Conservation (phyloP, 1,284 basidiomycete genomes). For the Tilletiopsis washingtonensis region DNA sequence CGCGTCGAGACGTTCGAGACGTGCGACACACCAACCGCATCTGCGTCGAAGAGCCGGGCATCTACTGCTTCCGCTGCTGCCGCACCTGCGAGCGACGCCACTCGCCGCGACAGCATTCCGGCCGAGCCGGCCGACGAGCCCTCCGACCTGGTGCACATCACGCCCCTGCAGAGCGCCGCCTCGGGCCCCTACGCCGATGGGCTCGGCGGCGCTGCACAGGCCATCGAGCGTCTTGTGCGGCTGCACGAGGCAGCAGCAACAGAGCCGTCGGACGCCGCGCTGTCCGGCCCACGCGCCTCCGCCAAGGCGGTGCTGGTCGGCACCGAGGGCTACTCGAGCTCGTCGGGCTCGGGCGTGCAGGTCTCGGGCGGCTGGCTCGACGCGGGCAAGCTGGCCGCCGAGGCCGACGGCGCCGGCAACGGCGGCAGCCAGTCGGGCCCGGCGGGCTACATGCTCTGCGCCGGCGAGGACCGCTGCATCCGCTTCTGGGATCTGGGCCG, state of each 20-base stretch:
- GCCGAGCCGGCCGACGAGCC: not conserved
- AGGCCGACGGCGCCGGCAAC: not conserved
- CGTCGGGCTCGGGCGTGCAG: conserved; percentile 8
- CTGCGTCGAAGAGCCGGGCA: no score
- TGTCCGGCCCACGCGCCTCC: not conserved
- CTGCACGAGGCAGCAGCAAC: conserved; percentile 5
- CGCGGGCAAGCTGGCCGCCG: conserved; percentile 20
- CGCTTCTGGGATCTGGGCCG: conserved; percentile 69
- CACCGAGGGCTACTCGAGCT: conserved; percentile 29
- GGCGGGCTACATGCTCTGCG: conserved; percentile 67
- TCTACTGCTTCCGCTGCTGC: no score
- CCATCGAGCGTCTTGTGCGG: conserved; percentile 28
- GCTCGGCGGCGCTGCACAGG: conserved; percentile 19
- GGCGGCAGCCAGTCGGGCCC: conserved; percentile 11
- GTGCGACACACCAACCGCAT: no score
- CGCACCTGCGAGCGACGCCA: no score
- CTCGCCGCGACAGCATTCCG: no score
- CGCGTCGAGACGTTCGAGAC: conserved; percentile 44
- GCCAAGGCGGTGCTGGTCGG: conserved; percentile 30
- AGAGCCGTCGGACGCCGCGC: not conserved
- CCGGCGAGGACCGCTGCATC: conserved; percentile 71
- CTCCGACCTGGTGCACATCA: conserved; percentile 5
- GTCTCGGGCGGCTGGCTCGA: conserved; percentile 33
- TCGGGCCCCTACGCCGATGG: not conserved
- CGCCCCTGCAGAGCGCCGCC: not conserved